Base-by-base conservation (phyloP, 2,329 filamentous ascomycete species). In the Elsinoe necatrix region DNA sequence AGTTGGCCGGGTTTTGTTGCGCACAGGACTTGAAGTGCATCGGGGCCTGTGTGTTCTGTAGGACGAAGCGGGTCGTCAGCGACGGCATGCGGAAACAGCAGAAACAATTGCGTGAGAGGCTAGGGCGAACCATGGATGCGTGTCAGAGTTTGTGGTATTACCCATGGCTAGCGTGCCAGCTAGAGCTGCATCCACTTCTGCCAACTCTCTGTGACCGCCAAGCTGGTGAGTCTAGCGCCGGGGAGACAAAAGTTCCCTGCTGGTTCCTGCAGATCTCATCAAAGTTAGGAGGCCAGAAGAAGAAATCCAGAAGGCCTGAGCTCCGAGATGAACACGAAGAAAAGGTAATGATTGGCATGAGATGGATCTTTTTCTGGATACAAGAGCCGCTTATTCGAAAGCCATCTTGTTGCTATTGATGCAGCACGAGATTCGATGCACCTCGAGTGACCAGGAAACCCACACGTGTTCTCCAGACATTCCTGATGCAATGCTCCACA, bases 231-330 rank as follows among this genome's bases (percentile, higher is more conserved):
- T 52, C 20, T 52, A 52, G 48, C 48, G 48, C 20, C 48, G 48
- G 48, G 48, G 48, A 52, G 25, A 43, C 20, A 45, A 39, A 52
- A 29, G 48, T 52, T 50, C 29, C 48, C 48, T 52, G 18, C 29
- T 52, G 47, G 48, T 52, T 52, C 48, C 48, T 52, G 48, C 48
- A 52, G 48, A 52, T 52, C 48, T 52, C 48, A 25, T 50, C 12
- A 34, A 39, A 39, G 48, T n/a, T 23, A 6, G n/a, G 29, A 18
- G 16, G 48, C 31, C 48, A 35, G 20, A 52, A 52, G 29, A 39
- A 52, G 48, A 18, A 35, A 52, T 37, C 29, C 29, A 37, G 34
- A 52, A 39, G 48, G 48, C 48, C 48, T 37, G 31, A 52, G 48
- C 48, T 35, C 20, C 8, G 11, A 9, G 31, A 39, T 21, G 29